Percentiles rank a stretch among this genome's conserved stretches.
phyloP scores from a whole-genome alignment of 208 protist species.

The Leishmania arabica region DNA sequence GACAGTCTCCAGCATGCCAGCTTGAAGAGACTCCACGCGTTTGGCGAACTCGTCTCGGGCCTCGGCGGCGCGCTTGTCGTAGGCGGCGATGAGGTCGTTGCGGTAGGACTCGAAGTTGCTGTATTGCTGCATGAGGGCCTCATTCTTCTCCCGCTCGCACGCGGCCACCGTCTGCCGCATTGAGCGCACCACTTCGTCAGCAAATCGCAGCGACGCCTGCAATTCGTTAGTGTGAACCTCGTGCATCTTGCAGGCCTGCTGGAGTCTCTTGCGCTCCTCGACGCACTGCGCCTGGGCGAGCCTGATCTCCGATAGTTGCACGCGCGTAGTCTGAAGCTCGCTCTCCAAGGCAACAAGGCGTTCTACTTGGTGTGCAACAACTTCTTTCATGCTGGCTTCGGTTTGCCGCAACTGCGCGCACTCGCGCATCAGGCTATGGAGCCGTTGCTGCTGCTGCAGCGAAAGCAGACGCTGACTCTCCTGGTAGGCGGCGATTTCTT shows the following conservation, averaged over 20 bases:
- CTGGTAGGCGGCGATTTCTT: slow-evolving; percentile 33
- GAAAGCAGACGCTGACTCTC: slow-evolving; percentile 26
- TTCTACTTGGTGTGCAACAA: slow-evolving; percentile 33
- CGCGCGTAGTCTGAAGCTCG: slow-evolving; percentile 24
- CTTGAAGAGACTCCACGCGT: slow-evolving; percentile 27
- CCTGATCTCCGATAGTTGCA: slow-evolving; percentile 13
- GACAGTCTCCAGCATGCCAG: slow-evolving; percentile 36
- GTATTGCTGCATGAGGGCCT: slow-evolving; percentile 44
- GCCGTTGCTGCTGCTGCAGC: slow-evolving; percentile 22
- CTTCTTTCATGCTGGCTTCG: slow-evolving; percentile 26
- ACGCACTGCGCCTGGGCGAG: slow-evolving; percentile 17
- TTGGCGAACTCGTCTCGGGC: slow-evolving; percentile 35
- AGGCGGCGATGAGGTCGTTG: slow-evolving; percentile 29
- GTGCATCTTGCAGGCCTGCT: slow-evolving; percentile 27
- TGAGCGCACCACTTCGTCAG: slow-evolving; percentile 30
- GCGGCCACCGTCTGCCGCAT: slow-evolving; percentile 31
- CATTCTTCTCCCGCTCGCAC: slow-evolving; percentile 32
- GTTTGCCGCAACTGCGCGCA: slow-evolving; percentile 30
- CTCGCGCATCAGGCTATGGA: slow-evolving; percentile 27
- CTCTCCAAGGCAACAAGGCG: slow-evolving; percentile 27
- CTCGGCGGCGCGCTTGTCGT: slow-evolving; percentile 44
- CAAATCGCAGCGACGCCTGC: slow-evolving; percentile 27
- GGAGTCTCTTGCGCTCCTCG: slow-evolving; percentile 19
- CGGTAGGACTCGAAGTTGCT: slow-evolving; percentile 43
- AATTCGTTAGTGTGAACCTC: slow-evolving; percentile 25